Evolutionary conservation across 352 stramenopile genomes (phyloP).

Genomic region (Globisporangium carolinianum): DNA sequence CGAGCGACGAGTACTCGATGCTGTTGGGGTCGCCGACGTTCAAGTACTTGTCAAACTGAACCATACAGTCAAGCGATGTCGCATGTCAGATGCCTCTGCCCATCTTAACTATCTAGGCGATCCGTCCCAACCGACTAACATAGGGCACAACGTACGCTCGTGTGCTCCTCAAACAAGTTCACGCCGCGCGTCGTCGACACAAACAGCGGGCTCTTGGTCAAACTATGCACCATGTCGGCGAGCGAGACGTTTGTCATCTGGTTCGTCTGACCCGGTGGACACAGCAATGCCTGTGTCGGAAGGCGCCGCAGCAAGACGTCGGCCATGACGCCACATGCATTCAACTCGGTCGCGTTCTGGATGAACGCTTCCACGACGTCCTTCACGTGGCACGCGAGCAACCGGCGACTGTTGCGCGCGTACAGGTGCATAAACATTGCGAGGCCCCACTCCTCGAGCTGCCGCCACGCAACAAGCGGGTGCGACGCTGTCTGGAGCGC

Average conservation of each 20-base stretch:
- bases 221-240: slow-evolving; percentile 59
- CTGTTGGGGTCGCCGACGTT: slow-evolving; percentile 71
- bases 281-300: slow-evolving; percentile 67
- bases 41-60: slow-evolving; percentile 82
- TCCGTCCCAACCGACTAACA: slow-evolving; percentile 1
- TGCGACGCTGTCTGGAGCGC: slow-evolving; percentile 67
- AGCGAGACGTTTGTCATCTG: slow-evolving; percentile 83
- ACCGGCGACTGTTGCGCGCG: slow-evolving; percentile 70
- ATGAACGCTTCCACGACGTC: slow-evolving; percentile 78
- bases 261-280: slow-evolving; percentile 57
- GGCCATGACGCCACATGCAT: slow-evolving; percentile 70
- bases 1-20: slow-evolving; percentile 64
- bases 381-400: slow-evolving; percentile 81
- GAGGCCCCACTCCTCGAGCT: slow-evolving; percentile 69
- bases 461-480: slow-evolving; percentile 64
- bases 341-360: slow-evolving; percentile 74
- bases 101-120: too few relatives aligned
- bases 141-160: slow-evolving; percentile 33
- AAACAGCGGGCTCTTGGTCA: slow-evolving; percentile 66
- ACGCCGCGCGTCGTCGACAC: slow-evolving; percentile 68
- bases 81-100: too few relatives aligned
- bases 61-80: slow-evolving; percentile 1
- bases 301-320: slow-evolving; percentile 70
- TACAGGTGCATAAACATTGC: slow-evolving; percentile 86
- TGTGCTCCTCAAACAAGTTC: slow-evolving; percentile 77